Evolutionary conservation across 2,329 filamentous ascomycete species (phyloP).

Genomic region (Septoria petroselini): DNA sequence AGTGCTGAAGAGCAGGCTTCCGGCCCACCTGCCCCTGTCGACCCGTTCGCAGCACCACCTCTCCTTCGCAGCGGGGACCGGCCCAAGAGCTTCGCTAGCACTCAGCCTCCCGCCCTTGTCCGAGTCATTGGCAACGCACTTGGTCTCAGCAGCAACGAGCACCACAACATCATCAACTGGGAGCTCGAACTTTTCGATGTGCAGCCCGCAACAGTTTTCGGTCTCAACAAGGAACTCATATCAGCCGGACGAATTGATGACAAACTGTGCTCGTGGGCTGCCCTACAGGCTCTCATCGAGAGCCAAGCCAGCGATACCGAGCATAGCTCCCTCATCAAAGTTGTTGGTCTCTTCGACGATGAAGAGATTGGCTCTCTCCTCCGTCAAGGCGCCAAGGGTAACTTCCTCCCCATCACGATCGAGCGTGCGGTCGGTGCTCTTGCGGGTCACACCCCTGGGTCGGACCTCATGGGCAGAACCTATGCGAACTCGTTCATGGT

Average conservation of each 20-base stretch:
- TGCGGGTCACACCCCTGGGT: constrained; percentile 44
- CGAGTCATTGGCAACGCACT: constrained; percentile 76
- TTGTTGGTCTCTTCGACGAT: constrained; percentile 93
- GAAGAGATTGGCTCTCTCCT: constrained; percentile 93
- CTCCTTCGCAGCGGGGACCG: constrained; percentile 50
- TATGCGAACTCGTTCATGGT: constrained; percentile 91
- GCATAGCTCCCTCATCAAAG: constrained; percentile 68
- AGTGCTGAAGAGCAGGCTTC: constrained; percentile 44
- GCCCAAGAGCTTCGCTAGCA: constrained; percentile 69
- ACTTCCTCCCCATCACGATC: constrained; percentile 78
- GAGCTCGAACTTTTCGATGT: constrained; percentile 92
- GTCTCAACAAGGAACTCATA: constrained; percentile 88
- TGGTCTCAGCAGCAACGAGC: constrained; percentile 58
- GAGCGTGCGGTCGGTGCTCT: constrained; percentile 76
- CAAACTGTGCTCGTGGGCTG: constrained; percentile 94
- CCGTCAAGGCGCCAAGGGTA: constrained; percentile 83
- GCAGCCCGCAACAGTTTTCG: constrained; percentile 78
- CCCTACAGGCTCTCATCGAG: constrained; percentile 74
- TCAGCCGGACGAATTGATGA: constrained; percentile 95
- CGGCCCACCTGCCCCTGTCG: constrained; percentile 25
- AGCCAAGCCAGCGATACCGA: constrained; percentile 51
- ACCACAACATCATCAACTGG: constrained; percentile 83
- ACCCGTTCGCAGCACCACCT: constrained; percentile 36
- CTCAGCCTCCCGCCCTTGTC: constrained; percentile 81
- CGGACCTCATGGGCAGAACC: constrained; percentile 68